Evolutionary conservation across 148 eudicot species (phyloP).

Genomic region (Chenopodium suecicum): DNA sequence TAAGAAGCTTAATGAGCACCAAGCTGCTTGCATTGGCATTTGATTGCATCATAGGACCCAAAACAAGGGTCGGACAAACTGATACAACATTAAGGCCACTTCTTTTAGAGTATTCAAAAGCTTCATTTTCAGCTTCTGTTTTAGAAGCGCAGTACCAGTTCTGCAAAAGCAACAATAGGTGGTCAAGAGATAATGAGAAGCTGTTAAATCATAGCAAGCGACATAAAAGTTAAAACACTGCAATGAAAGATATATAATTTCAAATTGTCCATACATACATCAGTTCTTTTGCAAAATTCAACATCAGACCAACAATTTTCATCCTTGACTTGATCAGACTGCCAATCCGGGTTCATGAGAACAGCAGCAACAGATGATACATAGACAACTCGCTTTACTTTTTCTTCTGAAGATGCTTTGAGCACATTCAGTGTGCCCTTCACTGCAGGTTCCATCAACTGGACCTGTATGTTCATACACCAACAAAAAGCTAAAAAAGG

Average conservation of each 20-base stretch:
- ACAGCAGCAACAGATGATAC: slow-evolving; percentile 49
- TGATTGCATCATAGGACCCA: slow-evolving; percentile 75
- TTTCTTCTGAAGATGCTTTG: slow-evolving; percentile 46
- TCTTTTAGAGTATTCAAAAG: slow-evolving; percentile 58
- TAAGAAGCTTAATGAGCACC: slow-evolving; percentile 66
- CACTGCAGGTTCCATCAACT: slow-evolving; percentile 46
- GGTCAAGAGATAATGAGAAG: neutral
- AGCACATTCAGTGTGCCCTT: slow-evolving; percentile 47
- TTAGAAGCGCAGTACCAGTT: slow-evolving; percentile 84
- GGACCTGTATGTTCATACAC: slow-evolving; percentile 28
- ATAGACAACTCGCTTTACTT: slow-evolving; percentile 44
- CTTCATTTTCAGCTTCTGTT: slow-evolving; percentile 73
- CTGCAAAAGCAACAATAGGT: slow-evolving; percentile 32
- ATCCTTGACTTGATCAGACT: slow-evolving; percentile 43
- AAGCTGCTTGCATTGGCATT: slow-evolving; percentile 66
- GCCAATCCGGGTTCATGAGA: slow-evolving; percentile 50
- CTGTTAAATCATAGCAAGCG: neutral
- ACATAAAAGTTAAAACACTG: neutral
- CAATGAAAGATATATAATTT: neutral
- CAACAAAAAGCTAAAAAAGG: neutral
- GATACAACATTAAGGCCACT: slow-evolving; percentile 65
- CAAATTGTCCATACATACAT: slow-evolving; percentile 26
- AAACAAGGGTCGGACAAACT: slow-evolving; percentile 55
- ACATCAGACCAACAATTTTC: slow-evolving; percentile 58
- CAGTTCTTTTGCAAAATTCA: slow-evolving; percentile 37